Conservation (phyloP, 2,329 filamentous ascomycete genomes). For the Phaeophleospora eucalypticola region DNA sequence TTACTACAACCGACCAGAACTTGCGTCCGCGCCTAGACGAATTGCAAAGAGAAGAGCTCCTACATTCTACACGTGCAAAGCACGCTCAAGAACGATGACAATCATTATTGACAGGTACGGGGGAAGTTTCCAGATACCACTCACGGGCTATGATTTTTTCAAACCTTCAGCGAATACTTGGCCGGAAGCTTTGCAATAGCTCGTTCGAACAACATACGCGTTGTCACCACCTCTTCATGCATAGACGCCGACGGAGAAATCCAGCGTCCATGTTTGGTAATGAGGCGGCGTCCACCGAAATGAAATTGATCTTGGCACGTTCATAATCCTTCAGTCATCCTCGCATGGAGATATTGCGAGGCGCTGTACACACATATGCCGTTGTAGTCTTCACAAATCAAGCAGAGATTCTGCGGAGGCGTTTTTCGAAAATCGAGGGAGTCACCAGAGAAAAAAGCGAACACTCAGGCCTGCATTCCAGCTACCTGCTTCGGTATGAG, state of each 20-base stretch:
- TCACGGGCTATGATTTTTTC: too few relatives aligned
- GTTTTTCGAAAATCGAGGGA: slow-evolving; percentile 3
- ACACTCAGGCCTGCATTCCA: slow-evolving; percentile 21
- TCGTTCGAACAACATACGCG: too few relatives aligned
- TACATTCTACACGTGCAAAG: too few relatives aligned
- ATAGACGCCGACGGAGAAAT: slow-evolving; percentile 50
- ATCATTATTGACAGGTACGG: too few relatives aligned
- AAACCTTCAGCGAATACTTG: too few relatives aligned
- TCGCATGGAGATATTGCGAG: slow-evolving; percentile 53
- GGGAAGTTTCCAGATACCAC: too few relatives aligned
- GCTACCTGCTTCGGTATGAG: slow-evolving; percentile 14
- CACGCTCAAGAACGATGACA: too few relatives aligned
- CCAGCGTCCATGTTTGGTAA: slow-evolving; percentile 63
- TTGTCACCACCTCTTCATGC: slow-evolving; percentile 63
- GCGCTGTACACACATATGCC: slow-evolving; percentile 72
- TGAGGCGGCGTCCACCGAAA: slow-evolving; percentile 42
- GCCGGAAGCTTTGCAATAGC: too few relatives aligned
- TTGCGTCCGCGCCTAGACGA: too few relatives aligned
- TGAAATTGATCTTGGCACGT: slow-evolving; percentile 58
- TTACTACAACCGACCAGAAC: too few relatives aligned
- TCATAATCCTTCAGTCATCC: slow-evolving; percentile 62
- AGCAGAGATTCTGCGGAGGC: slow-evolving; percentile 3
- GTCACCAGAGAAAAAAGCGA: slow-evolving; percentile 5
- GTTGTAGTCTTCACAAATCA: slow-evolving; percentile 17
- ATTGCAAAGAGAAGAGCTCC: too few relatives aligned